Evolutionary conservation across 192 early-diverging fungal species (phyloP), one percentile per base, ranked within the genome.

Genomic region (Coemansia sp.): DNA sequence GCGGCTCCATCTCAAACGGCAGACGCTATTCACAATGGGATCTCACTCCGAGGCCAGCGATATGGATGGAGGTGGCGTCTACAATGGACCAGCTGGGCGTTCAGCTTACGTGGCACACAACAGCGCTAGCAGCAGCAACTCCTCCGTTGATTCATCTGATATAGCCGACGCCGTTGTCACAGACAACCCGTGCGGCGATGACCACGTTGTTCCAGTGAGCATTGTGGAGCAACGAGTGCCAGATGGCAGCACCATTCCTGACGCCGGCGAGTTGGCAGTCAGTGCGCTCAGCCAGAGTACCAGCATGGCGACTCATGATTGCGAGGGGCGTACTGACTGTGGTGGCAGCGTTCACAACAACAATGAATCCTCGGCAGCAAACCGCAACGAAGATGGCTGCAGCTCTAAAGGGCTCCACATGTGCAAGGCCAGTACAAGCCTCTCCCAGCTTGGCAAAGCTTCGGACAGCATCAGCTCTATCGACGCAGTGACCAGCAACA

Each of bases 11-110:
- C 31, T 60, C 24, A 50, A 36, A 39, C 69, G 81, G 4, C 72
- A 78, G 73, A 68, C 81, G 20, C 64, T 83, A 46, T 83, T 83
- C 33, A 83, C 73, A 31, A 78, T 83, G 76, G 81, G 76, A 29
- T 83, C 81, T 1, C 69, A 83, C 31, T 83, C 81, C 29, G 81
- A 83, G 39, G 43, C 72, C 34, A 83, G 81, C 64, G 81, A 83
- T 55, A 63, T 72, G n/a, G 79, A 76, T 36, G 64, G 64, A 12
- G 55, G 52, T 13, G 79, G 64, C 41, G 34, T 12, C 2, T 66
- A 65, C 55, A 64, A 60, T 9, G 52, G 27, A 50, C 52, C 62
- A 12, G 22, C 24, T 36, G 41, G 12, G 24, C 41, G 41, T 16
- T 43, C 29, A 12, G 31, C 55, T 13, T 36, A 27, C 46, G 40